Evolutionary conservation across 129 eudicot species (phyloP).

Genomic region (Centaurea solstitialis): DNA sequence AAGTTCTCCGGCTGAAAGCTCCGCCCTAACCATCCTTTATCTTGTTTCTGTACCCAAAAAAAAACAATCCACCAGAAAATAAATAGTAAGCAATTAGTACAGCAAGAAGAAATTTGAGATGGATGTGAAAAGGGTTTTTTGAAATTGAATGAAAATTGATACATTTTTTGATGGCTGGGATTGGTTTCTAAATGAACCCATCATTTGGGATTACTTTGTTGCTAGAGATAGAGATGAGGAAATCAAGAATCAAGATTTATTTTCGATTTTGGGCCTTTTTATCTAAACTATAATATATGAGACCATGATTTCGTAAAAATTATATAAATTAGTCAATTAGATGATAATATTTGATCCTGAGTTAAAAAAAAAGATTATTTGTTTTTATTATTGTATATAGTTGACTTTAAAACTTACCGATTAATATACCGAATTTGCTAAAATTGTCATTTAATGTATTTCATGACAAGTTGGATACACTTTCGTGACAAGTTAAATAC

Average conservation of each 20-base stretch:
- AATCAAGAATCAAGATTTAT: not conserved
- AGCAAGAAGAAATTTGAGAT: not conserved
- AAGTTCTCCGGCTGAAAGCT: constrained; percentile 82
- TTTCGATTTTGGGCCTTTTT: not conserved
- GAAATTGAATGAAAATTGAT: not conserved
- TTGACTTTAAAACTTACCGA: no score
- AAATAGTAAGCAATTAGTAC: not conserved
- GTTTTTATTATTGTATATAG: no score
- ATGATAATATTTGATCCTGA: no score
- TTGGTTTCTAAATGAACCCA: constrained; percentile 34
- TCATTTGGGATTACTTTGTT: constrained; percentile 4
- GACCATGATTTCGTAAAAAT: no score
- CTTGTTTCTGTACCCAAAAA: constrained; percentile 34
- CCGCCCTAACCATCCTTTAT: constrained; percentile 52
- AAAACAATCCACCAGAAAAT: not conserved
- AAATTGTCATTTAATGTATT: no score
- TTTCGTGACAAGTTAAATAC: no score
- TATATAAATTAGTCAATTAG: no score
- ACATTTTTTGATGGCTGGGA: constrained; percentile 39
- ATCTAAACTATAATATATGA: no score
- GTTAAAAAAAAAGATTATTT: no score
- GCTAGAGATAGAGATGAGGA: not conserved
- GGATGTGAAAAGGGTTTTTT: no score
- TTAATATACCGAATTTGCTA: no score
- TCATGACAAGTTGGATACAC: no score